Conservation (phyloP, 2,329 filamentous ascomycete species). For the Aspergillus sojae region DNA sequence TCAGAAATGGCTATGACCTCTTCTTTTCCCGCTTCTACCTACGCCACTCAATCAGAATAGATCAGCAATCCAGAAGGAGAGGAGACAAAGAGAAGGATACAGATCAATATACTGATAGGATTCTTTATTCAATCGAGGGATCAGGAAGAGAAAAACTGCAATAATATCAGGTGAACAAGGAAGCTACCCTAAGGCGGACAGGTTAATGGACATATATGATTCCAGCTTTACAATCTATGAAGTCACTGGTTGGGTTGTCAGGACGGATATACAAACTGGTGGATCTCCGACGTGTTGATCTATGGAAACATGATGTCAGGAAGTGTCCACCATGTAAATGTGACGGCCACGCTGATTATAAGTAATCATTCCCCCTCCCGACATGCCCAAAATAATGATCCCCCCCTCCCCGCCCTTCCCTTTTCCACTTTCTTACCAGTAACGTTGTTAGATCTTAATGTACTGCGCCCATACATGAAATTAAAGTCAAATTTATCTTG, state of each 20-base stretch:
- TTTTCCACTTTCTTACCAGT: neutral
- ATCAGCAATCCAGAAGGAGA: neutral
- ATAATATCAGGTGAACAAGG: neutral
- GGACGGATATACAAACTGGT: conserved; percentile 3
- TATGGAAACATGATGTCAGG: conserved; percentile 15
- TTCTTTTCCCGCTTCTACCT: neutral
- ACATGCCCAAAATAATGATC: neutral
- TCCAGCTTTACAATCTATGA: conserved; percentile 7
- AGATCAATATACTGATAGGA: neutral
- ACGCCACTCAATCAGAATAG: neutral
- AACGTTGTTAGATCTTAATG: neutral
- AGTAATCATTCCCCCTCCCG: neutral
- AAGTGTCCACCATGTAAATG: conserved; percentile 3
- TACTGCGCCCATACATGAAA: neutral
- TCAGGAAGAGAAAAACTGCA: neutral
- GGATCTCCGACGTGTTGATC: conserved; percentile 12
- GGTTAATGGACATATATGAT: neutral
- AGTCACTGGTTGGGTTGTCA: conserved; percentile 10
- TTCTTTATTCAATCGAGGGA: neutral
- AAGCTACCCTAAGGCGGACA: neutral
- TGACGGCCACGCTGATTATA: neutral
- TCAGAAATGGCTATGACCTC: neutral
- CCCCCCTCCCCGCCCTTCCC: no score
- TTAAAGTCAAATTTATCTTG: conserved; percentile 3
- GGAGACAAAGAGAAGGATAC: neutral